Percentiles rank a stretch among this genome's conserved stretches.
phyloP scores from a whole-genome alignment of 805 yeast genomes.

The Blastobotrys muscicola region DNA sequence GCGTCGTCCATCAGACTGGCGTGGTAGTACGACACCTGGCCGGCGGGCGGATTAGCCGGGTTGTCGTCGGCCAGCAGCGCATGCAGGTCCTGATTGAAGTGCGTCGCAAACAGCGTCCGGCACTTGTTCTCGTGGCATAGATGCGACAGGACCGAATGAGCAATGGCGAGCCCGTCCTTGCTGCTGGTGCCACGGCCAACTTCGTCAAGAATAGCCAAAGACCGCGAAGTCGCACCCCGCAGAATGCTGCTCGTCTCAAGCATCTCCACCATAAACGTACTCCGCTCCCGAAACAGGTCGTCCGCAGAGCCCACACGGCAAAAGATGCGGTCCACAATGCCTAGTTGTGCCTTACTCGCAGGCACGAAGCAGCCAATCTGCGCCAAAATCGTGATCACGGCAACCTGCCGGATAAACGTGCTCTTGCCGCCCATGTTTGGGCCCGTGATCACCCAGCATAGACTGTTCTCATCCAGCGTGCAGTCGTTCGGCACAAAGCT shows the following conservation, averaged over 20 bases:
- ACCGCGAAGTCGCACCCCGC: conserved; percentile 50
- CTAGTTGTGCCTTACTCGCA: conserved; percentile 44
- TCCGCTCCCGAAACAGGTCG: conserved; percentile 63
- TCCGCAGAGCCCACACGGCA: conserved; percentile 76
- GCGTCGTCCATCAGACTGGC: conserved; percentile 15
- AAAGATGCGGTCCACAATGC: conserved; percentile 69
- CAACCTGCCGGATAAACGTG: conserved; percentile 64
- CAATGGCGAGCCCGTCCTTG: conserved; percentile 75
- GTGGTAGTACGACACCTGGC: conserved; percentile 19
- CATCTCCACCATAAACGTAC: conserved; percentile 95
- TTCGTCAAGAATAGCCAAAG: conserved; percentile 77
- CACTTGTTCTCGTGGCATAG: conserved; percentile 48
- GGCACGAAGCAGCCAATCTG: conserved; percentile 75
- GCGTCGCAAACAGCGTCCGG: conserved; percentile 82
- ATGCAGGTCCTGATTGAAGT: conserved; percentile 55
- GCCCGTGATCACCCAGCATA: conserved; percentile 61
- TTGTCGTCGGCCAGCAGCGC: conserved; percentile 29
- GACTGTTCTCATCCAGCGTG: conserved; percentile 21
- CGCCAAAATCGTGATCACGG: conserved; percentile 55
- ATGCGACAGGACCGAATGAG: conserved; percentile 61
- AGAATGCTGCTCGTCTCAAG: conserved; percentile 68
- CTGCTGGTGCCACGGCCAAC: conserved; percentile 87
- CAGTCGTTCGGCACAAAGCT: conserved; percentile 44
- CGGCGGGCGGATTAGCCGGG: conserved; percentile 13
- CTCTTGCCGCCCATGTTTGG: conserved; percentile 91